A percentile compares a stretch with the other conserved stretches of the same genome.
phyloP scores from a whole-genome alignment of 768 basidiomycete species.

The Hydnomerulius pinastri region DNA sequence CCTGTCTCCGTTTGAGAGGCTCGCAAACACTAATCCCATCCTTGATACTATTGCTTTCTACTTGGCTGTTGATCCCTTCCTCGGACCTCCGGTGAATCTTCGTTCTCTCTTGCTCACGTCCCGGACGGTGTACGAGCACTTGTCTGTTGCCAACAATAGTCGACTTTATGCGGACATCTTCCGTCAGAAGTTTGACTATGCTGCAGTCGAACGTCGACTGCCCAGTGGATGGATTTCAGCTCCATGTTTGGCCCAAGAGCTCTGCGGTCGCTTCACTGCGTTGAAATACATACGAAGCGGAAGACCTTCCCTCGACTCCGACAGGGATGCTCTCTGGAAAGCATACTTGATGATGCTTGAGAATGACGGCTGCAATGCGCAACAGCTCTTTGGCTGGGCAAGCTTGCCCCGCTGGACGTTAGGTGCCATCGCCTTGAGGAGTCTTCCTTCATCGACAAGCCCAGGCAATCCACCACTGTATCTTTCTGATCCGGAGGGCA shows the following conservation, averaged over 20 bases:
- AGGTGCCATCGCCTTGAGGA: slow-evolving; percentile 15
- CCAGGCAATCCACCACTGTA: slow-evolving; percentile 17
- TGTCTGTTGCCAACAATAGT: slow-evolving; percentile 38
- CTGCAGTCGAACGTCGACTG: slow-evolving; percentile 42
- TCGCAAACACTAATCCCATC: slow-evolving; percentile 17
- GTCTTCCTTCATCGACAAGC: slow-evolving; percentile 1
- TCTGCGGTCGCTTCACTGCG: slow-evolving; percentile 42
- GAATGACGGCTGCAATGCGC: slow-evolving; percentile 48
- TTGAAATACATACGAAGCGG: slow-evolving; percentile 43
- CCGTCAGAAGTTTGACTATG: slow-evolving; percentile 44
- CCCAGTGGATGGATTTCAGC: slow-evolving; percentile 38
- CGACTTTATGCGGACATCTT: slow-evolving; percentile 47
- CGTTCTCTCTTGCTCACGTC: slow-evolving; percentile 41
- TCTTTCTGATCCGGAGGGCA: slow-evolving; percentile 34
- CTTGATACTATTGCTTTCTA: slow-evolving; percentile 46
- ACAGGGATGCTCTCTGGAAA: slow-evolving; percentile 52
- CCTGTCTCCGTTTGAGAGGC: slow-evolving; percentile 17
- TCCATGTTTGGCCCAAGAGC: slow-evolving; percentile 42
- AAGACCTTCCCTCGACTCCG: slow-evolving; percentile 9
- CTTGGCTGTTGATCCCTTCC: slow-evolving; percentile 36
- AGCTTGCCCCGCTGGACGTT: slow-evolving; percentile 31
- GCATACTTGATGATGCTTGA: slow-evolving; percentile 56
- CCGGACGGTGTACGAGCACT: slow-evolving; percentile 34
- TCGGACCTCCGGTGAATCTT: slow-evolving; percentile 47
- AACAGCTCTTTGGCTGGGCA: slow-evolving; percentile 47